phyloP scores from a whole-genome alignment of 2,329 filamentous ascomycete species.

The Neopestalotiopsis sp. region DNA sequence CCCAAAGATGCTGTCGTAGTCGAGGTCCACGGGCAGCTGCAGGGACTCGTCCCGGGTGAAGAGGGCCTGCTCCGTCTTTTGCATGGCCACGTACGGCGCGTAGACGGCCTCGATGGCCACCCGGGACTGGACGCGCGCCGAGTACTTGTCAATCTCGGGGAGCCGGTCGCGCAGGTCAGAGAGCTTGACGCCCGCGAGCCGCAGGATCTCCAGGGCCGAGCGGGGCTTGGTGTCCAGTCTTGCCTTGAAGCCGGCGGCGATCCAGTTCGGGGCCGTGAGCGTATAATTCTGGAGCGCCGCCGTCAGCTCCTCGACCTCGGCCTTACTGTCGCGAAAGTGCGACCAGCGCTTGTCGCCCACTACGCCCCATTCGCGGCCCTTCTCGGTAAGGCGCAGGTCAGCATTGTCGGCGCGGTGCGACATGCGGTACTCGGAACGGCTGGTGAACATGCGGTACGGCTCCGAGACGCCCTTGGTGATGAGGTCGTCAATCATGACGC shows the following conservation, averaged over 20 bases:
- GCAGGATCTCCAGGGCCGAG: constrained; percentile 80
- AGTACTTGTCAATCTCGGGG: constrained; percentile 59
- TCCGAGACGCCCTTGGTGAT: constrained; percentile 96
- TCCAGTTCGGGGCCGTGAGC: constrained; percentile 70
- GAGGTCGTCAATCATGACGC: constrained; percentile 98
- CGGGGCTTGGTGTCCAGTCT: constrained; percentile 70
- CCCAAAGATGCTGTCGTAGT: constrained; percentile 76
- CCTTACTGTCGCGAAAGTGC: constrained; percentile 67
- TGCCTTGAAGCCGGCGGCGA: constrained; percentile 70
- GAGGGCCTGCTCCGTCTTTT: constrained; percentile 67
- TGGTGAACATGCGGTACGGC: constrained; percentile 98
- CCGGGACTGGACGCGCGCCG: constrained; percentile 65
- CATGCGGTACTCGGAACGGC: constrained; percentile 93
- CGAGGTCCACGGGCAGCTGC: constrained; percentile 71
- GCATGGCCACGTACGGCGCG: constrained; percentile 81
- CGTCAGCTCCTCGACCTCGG: constrained; percentile 71
- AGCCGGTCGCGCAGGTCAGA: constrained; percentile 62
- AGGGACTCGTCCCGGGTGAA: constrained; percentile 81
- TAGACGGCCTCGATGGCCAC: constrained; percentile 85
- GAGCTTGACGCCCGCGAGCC: constrained; percentile 65
- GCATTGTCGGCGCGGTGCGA: constrained; percentile 92
- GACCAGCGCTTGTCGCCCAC: constrained; percentile 81
- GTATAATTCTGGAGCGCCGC: constrained; percentile 61
- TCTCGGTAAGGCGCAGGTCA: constrained; percentile 81
- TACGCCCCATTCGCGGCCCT: constrained; percentile 77